Evolutionary conservation across 1,284 basidiomycete genomes (phyloP).

Genomic region (Boletellus dicymbophilus): DNA sequence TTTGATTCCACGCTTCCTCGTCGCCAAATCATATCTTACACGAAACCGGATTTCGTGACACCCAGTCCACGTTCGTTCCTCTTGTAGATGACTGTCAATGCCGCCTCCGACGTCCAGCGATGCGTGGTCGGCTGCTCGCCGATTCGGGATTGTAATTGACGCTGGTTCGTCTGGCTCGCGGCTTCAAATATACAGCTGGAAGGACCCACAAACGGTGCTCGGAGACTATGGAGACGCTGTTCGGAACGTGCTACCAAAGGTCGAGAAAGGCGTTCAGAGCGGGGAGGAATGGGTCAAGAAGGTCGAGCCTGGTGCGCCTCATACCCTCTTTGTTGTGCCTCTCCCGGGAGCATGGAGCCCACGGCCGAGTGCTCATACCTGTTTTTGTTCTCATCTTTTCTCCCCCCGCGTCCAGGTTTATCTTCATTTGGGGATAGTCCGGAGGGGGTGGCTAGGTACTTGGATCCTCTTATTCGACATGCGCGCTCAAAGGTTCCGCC

Average conservation of each 20-base stretch:
- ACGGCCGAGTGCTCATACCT: too few species aligned
- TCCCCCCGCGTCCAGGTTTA: constrained; percentile 80
- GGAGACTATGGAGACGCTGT: constrained; percentile 47
- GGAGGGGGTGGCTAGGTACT: constrained; percentile 71
- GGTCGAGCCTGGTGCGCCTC: constrained; percentile 85
- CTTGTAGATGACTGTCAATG: constrained; percentile 47
- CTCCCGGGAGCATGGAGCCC: too few species aligned
- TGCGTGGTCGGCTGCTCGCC: constrained; percentile 75
- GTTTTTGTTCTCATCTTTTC: too few species aligned
- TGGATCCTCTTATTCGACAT: constrained; percentile 83
- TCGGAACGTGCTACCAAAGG: constrained; percentile 66
- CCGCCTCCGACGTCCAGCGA: constrained; percentile 70
- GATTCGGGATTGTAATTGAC: constrained; percentile 96
- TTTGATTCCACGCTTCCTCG: background rate
- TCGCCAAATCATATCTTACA: constrained; percentile 12
- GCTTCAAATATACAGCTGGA: constrained; percentile 97
- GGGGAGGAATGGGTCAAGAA: constrained; percentile 89
- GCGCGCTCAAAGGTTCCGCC: constrained; percentile 86
- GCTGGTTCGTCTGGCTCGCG: constrained; percentile 97
- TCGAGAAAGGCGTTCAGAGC: constrained; percentile 88
- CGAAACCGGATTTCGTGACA: constrained; percentile 23
- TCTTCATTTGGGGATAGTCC: constrained; percentile 80
- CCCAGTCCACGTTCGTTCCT: constrained; percentile 26
- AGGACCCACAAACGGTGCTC: constrained; percentile 66
- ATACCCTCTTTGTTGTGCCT: background rate